phyloP scores from a whole-genome alignment of 2,329 filamentous ascomycete genomes.

The Lecanicillium sp. region DNA sequence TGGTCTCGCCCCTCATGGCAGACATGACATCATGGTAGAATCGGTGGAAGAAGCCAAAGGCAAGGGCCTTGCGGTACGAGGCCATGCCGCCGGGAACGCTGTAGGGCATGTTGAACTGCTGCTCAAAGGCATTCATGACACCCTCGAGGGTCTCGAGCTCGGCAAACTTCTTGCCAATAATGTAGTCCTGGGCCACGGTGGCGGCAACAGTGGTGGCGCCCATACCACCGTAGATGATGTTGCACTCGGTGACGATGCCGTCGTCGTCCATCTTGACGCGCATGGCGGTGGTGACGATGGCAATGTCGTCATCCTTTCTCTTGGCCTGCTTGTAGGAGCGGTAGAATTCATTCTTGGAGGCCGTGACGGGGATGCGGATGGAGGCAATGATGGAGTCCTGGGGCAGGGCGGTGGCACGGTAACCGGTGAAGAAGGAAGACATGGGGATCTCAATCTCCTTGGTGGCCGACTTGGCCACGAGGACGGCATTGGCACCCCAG shows the following conservation, averaged over 20 bases:
- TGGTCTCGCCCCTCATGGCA: constrained; percentile 40
- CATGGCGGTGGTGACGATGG: constrained; percentile 86
- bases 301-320: constrained; percentile 95
- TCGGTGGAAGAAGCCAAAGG: constrained; percentile 90
- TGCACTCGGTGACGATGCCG: constrained; percentile 64
- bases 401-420: constrained; percentile 74
- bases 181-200: constrained; percentile 65
- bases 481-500: constrained; percentile 73
- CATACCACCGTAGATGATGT: constrained; percentile 91
- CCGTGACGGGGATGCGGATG: constrained; percentile 74
- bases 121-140: constrained; percentile 79
- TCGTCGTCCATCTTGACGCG: constrained; percentile 63
- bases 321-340: constrained; percentile 94
- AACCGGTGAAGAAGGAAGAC: constrained; percentile 86
- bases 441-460: constrained; percentile 82
- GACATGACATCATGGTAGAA: constrained; percentile 88
- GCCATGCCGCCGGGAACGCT: constrained; percentile 97
- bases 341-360: constrained; percentile 72
- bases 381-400: constrained; percentile 77
- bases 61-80: constrained; percentile 84
- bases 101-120: constrained; percentile 82
- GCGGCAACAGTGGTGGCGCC: constrained; percentile 85
- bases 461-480: constrained; percentile 70
- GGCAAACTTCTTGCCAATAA: constrained; percentile 71
- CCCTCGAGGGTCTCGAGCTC: constrained; percentile 81